phyloP scores from a whole-genome alignment of 441 rosid species.

The Pelargonium fulgidum region DNA sequence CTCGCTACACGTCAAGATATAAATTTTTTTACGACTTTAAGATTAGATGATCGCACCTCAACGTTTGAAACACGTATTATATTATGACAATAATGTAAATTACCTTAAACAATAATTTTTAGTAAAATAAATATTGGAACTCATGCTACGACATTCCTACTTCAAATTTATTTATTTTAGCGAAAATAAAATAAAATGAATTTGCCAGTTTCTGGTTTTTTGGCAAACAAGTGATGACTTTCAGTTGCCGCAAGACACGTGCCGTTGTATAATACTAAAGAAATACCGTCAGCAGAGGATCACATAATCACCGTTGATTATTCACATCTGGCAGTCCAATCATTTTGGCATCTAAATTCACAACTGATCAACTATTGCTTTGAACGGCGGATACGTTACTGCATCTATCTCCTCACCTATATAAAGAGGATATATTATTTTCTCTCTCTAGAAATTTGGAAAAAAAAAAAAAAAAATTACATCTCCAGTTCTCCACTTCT shows the following conservation, averaged over 20 bases:
- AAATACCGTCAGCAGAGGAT: neutral
- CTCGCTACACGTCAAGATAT: too few species aligned
- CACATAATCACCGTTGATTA: neutral
- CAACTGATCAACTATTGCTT: neutral
- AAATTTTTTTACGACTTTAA: too few species aligned
- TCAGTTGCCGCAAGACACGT: neutral
- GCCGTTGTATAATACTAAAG: neutral
- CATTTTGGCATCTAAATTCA: neutral
- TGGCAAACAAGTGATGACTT: neutral
- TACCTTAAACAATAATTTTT: too few species aligned
- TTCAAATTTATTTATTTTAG: too few species aligned
- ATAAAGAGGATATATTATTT: neutral
- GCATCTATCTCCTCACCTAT: neutral
- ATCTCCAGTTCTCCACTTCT: neutral
- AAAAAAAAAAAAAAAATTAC: too few species aligned
- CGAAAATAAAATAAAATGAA: too few species aligned
- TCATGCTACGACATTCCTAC: too few species aligned
- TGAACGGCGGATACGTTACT: constrained; percentile 2
- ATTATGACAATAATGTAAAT: too few species aligned
- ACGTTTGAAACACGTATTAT: too few species aligned
- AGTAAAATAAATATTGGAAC: too few species aligned
- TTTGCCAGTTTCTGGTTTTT: too few species aligned
- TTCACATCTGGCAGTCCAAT: neutral
- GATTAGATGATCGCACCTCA: too few species aligned
- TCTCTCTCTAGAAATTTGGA: neutral